Base-by-base conservation (phyloP, 164 flowering plant genomes). In the Berberis thunbergii region DNA sequence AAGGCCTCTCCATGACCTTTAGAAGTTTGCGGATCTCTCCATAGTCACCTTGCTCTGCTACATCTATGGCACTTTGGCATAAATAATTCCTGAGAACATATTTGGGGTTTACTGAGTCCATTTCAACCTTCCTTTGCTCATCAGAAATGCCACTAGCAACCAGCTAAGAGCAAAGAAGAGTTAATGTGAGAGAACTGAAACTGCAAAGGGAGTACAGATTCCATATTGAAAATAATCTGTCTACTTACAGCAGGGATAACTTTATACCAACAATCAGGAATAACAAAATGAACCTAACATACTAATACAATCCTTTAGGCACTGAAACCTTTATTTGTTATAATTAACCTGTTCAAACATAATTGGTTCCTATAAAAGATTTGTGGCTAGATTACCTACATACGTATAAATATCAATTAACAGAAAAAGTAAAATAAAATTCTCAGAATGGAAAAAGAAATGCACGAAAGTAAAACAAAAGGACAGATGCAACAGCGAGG, bases 31-130 rank as follows among this genome's bases (percentile, higher is more conserved):
- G 88, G 7, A 95, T 86, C 80, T 84, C 99, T 38, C 71, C 82
- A 67, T 82, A 84, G 63, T 91, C 97, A 6, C 98, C 99, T 68
- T 68, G 80, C 63, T 91, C 96, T 10, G 99, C 99, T 39, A 88
- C 86, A 74, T 95, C 98, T 55, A 95, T 95, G 43, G 99, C 98
- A 73, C 85, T 84, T 71, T 95, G 99, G 72, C 99, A 95, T 1
- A 95, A 67, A 74, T 95, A 95, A 78, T 95, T 95, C 64, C 99
- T 79, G 39, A 95, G 87, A 60, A 91, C 68, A 63, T 81, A 95
- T 66, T 81, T 95, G 2, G 99, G 99, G 70, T 95, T 95, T 58
- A 85, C 86, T 12, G 91, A 80, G 69, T 95, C 66, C 99, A 91
- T 95, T 11, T 79, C 77, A 4, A 66, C 78, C 76, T 89, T 91